Base-by-base conservation (phyloP, 1,284 basidiomycete species). In the Cryptococcus hybrid region DNA sequence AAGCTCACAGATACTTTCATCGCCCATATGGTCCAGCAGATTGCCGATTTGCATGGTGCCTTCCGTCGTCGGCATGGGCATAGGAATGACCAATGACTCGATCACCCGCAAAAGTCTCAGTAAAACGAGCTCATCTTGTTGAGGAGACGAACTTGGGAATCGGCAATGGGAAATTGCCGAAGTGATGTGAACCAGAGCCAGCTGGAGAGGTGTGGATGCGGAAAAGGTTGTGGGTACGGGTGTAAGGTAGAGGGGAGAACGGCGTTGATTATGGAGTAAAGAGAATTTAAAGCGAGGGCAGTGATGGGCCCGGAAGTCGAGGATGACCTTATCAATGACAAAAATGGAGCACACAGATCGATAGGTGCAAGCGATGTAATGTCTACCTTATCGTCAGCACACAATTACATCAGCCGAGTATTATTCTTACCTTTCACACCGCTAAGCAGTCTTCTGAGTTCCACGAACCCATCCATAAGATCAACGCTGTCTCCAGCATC, bases 1-100 rank as follows among this genome's bases (percentile, higher is more conserved):
- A 86, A 99, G 93, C 79, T 98, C 95, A 75, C 96, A 99, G 18
- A 99, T 88, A 74, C 93, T 90, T 59, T 96, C 86, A 70, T 99
- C 95, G 42, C 90, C 89, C 43, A 97, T 82, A 9, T 83, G 81
- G 24, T 76, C 72, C 9, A 76, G 56, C 49, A 74, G 62, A 51
- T 58, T 65, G 13, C 63, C 63, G 7, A 76, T 71, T 0, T 87
- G 88, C n/a, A 43, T 37, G 34, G 88, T 12, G 2, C 51, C 43
- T 8, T 52, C 48, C 12, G 47, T 51, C 4, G 39, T 38, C 3
- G 55, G 60, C 37, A 54, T 44, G 3, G 69, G 63, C 2, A 76
- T 57, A 5, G 62, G 79, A 57, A 87, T 85, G 65, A 95, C 82
- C 68, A 90, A 86, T 71, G 91, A 87, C 62, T 90, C 86, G 61